Evolutionary conservation across 2,329 filamentous ascomycete species (phyloP), one percentile per base, ranked within the genome.

Genomic region (Dothideomycetidae sp.): DNA sequence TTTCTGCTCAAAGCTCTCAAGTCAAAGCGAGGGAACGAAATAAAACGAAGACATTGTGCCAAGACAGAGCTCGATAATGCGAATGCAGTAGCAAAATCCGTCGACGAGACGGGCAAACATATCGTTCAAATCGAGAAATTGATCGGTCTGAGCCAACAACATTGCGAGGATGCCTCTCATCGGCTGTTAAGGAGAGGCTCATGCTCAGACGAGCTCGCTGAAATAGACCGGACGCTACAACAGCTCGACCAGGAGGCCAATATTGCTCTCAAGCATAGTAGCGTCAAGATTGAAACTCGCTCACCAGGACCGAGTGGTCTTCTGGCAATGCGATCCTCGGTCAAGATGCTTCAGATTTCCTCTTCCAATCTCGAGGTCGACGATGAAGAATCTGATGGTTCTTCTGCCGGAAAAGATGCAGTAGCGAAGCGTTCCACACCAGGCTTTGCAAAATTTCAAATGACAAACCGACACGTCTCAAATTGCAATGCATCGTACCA

Each of bases 151-250:
- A 32, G 29, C 11, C 29, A 32, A 30, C 13, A 38, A 7, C 15
- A 26, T n/a, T 33, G 29, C 15, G 36, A 38, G 21, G 36, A 38
- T 11, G 36, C 36, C n/a, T 29, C 36, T 10, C 17, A 38, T 17
- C 36, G 33, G 18, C 17, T 38, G 7, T 30, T 38, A 10, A 29
- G 36, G 19, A 38, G 31, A 28, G 36, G 36, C 11, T 18, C 3
- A 7, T 38, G 36, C 18, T 31, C 29, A 5, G 19, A 26, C 7
- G 21, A 26, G 21, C 21, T 26, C 21, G n/a, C 21, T 7, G 21
- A 26, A 26, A n/a, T n/a, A 7, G 21, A n/a, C 7, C 21, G n/a
- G 7, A 7, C n/a, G n/a, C n/a, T 26, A 26, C 21, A 26, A 26
- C 21, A n/a, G n/a, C n/a, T 7, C n/a, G 21, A 7, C 21, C 7